These are phyloP conservation scores for Agrostemma githago DNA, from an alignment of 148 eudicot genomes.

Conservation along the genomic window DNA sequence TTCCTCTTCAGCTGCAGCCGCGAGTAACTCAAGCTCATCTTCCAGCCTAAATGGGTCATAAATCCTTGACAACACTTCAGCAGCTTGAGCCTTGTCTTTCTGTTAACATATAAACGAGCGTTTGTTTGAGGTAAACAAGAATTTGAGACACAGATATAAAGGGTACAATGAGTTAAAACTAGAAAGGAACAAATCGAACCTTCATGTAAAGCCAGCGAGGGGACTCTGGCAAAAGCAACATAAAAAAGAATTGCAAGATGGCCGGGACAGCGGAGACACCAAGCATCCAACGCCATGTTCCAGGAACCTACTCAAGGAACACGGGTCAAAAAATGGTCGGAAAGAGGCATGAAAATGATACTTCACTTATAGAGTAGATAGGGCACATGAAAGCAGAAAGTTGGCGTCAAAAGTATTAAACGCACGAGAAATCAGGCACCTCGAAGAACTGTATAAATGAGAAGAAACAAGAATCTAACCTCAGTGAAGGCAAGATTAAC, in stretches of 20 bases:
- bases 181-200: slow-evolving; percentile 31
- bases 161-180: background rate
- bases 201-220: slow-evolving; percentile 97
- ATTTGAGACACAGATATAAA: background rate
- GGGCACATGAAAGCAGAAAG: background rate
- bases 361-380: background rate
- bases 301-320: slow-evolving; percentile 59
- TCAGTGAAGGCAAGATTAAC: slow-evolving; percentile 89
- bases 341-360: background rate
- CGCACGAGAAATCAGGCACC: background rate
- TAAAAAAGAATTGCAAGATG: slow-evolving; percentile 61
- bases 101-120: slow-evolving; percentile 24
- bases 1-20: slow-evolving; percentile 73
- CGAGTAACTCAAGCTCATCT: slow-evolving; percentile 72
- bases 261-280: slow-evolving; percentile 92
- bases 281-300: slow-evolving; percentile 99
- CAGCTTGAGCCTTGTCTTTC: slow-evolving; percentile 70
- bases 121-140: background rate
- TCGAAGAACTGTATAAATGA: background rate
- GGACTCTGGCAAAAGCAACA: slow-evolving; percentile 84
- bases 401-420: background rate
- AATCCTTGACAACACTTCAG: slow-evolving; percentile 75
- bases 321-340: background rate
- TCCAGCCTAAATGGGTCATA: slow-evolving; percentile 79
- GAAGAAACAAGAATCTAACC: slow-evolving; percentile 47